Evolutionary conservation across 1,284 basidiomycete species (phyloP).

Genomic region (Wolfiporia cocos): DNA sequence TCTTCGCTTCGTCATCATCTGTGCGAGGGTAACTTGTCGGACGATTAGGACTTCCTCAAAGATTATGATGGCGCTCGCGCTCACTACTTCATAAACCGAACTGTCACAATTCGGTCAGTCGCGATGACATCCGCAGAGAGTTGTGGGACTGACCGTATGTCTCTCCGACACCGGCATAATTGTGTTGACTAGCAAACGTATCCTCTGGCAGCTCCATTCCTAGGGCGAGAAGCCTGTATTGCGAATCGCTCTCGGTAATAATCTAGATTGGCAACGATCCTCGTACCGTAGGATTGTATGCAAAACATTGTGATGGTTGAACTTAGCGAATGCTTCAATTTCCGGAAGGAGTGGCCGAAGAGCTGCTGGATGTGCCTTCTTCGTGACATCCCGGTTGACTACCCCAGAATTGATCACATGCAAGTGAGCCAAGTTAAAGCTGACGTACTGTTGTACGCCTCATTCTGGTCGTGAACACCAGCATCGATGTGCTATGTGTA

Average conservation of each 20-base stretch:
- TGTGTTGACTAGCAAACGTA: conserved; percentile 31
- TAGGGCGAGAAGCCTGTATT: conserved; percentile 21
- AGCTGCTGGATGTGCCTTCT: conserved; percentile 25
- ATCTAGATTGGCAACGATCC: no score
- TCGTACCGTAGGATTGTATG: conserved; percentile 21
- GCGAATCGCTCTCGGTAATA: no score
- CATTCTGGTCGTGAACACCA: conserved; percentile 53
- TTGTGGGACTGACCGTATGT: conserved; percentile 23
- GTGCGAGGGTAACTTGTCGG: conserved; percentile 28
- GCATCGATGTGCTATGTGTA: conserved; percentile 41
- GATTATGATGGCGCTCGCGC: conserved; percentile 2
- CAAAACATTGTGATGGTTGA: conserved; percentile 23
- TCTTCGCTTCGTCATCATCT: conserved; percentile 42
- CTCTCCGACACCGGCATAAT: conserved; percentile 22
- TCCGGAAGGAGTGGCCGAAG: conserved; percentile 34
- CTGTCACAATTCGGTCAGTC: no score
- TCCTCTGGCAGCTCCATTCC: conserved; percentile 26
- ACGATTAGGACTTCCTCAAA: no score
- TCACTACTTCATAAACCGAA: conserved; percentile 31
- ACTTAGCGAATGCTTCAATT: conserved; percentile 25
- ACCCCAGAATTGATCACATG: background rate
- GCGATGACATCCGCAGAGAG: no score
- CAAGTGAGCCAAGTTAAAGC: background rate
- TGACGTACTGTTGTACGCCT: conserved; percentile 48
- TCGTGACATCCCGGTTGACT: conserved; percentile 20